Percentiles rank a stretch among this genome's conserved stretches.
phyloP scores from a whole-genome alignment of 2,329 filamentous ascomycete genomes.

The Aspergillus flavus region DNA sequence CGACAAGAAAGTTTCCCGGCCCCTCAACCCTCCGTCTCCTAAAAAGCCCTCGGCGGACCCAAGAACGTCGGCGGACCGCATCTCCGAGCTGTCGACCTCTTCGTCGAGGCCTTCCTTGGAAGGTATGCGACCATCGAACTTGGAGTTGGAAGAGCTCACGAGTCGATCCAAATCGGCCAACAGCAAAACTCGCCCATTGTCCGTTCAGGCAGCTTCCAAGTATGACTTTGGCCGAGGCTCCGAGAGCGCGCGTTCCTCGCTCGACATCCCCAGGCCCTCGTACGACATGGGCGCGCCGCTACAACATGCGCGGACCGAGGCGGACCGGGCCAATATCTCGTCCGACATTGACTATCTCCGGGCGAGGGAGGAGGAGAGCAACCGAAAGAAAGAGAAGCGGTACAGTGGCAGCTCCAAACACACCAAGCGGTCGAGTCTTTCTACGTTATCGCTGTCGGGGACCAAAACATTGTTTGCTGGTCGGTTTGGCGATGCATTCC shows the following conservation, averaged over 20 bases:
- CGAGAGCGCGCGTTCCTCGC: conserved; percentile 58
- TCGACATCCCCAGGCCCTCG: conserved; percentile 35
- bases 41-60: conserved; percentile 48
- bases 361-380: conserved; percentile 68
- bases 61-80: conserved; percentile 50
- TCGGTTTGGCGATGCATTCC: conserved; percentile 91
- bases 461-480: conserved; percentile 83
- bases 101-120: conserved; percentile 72
- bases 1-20: conserved; percentile 24
- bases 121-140: conserved; percentile 63
- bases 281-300: conserved; percentile 40
- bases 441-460: conserved; percentile 67
- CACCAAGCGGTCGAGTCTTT: conserved; percentile 72
- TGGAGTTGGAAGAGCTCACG: conserved; percentile 63
- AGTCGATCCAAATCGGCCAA: conserved; percentile 66
- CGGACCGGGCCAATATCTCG: conserved; percentile 60
- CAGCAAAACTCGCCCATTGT: conserved; percentile 71
- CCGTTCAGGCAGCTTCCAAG: conserved; percentile 80
- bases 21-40: conserved; percentile 36
- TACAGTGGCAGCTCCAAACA: conserved; percentile 62
- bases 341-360: conserved; percentile 84
- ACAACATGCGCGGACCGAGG: conserved; percentile 37
- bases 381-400: conserved; percentile 58
- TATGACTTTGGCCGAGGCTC: conserved; percentile 80
- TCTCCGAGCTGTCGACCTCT: conserved; percentile 58